phyloP scores from a whole-genome alignment of 495 filamentous ascomycete species.

The Neurospora sp. region DNA sequence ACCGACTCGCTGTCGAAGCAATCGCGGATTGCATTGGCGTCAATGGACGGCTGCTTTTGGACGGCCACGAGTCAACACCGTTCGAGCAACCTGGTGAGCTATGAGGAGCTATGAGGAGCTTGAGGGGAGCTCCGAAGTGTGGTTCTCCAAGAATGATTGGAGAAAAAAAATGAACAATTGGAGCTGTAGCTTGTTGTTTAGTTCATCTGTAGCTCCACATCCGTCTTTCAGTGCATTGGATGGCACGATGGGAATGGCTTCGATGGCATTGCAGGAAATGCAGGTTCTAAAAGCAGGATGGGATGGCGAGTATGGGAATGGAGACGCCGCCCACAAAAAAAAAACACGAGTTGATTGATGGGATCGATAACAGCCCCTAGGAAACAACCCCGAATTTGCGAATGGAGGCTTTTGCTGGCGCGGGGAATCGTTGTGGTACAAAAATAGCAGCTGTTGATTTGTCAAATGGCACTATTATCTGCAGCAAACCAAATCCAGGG shows the following conservation, averaged over 20 bases:
- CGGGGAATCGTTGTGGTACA: neutral
- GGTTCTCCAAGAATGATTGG: neutral
- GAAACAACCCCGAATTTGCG: neutral
- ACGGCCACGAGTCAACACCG: neutral
- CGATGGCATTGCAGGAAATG: neutral
- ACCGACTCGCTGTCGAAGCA: neutral
- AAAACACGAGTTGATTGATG: neutral
- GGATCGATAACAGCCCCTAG: neutral
- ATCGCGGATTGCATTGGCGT: neutral
- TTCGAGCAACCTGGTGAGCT: neutral
- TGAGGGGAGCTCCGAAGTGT: neutral
- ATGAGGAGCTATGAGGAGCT: neutral
- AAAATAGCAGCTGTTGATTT: neutral
- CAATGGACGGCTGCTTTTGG: neutral
- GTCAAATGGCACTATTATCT: neutral
- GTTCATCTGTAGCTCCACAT: neutral
- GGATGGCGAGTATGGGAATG: neutral
- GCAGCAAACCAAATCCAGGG: neutral
- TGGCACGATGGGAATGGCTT: neutral
- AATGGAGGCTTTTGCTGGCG: neutral
- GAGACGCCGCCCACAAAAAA: neutral
- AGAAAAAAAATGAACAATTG: neutral
- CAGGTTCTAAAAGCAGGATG: neutral
- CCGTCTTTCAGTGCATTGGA: neutral
- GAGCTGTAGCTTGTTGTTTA: neutral